phyloP scores from a whole-genome alignment of 1,139 yeast genomes.

The Debaryomyces sp. region DNA sequence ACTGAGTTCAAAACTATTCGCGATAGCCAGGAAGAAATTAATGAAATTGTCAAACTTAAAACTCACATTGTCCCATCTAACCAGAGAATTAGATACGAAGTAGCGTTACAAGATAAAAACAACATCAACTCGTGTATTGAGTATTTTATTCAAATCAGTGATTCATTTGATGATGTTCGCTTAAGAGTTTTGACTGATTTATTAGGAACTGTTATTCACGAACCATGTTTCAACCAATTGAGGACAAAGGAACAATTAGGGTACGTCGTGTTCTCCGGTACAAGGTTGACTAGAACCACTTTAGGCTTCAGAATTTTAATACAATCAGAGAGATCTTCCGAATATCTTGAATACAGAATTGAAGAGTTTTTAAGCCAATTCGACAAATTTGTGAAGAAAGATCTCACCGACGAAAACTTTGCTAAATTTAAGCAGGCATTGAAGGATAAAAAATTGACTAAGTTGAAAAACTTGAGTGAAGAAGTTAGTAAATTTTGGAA shows the following conservation, averaged over 20 bases:
- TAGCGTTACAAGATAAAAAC: constrained; percentile 59
- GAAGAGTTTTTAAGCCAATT: constrained; percentile 57
- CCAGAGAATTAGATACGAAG: constrained; percentile 51
- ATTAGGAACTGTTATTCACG: constrained; percentile 70
- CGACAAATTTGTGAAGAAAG: constrained; percentile 35
- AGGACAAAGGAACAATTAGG: constrained; percentile 91
- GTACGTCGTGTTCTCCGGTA: constrained; percentile 82
- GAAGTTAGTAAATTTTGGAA: constrained; percentile 71
- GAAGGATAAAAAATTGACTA: constrained; percentile 64
- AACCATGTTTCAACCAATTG: constrained; percentile 86
- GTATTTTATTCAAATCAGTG: constrained; percentile 70
- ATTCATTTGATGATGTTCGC: constrained; percentile 32
- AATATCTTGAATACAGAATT: constrained; percentile 76
- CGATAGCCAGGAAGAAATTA: constrained; percentile 36
- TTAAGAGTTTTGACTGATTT: constrained; percentile 59
- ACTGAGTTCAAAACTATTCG: constrained; percentile 38
- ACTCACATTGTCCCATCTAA: constrained; percentile 47
- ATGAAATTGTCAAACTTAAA: constrained; percentile 24
- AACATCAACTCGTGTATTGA: constrained; percentile 88
- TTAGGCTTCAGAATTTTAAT: constrained; percentile 78
- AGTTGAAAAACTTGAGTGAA: constrained; percentile 75
- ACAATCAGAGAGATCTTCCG: constrained; percentile 81
- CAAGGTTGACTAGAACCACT: constrained; percentile 68
- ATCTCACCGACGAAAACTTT: constrained; percentile 64
- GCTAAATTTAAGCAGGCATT: constrained; percentile 70